Conservation (phyloP, 129 eudicot genomes). For the Heracleum sosnowskyi region DNA sequence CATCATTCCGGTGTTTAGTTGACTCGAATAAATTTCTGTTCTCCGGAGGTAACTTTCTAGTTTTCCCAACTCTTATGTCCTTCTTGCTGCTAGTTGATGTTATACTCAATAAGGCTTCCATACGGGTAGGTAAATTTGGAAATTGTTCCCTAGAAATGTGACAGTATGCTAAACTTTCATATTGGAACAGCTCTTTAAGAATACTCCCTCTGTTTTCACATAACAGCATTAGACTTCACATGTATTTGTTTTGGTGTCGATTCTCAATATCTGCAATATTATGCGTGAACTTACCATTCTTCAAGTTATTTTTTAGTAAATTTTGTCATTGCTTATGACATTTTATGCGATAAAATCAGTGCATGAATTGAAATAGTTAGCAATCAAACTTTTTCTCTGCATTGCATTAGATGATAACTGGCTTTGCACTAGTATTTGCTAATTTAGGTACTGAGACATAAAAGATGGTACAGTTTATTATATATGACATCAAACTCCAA, state of each 20-base stretch:
- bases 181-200: background rate
- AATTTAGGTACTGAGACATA: background rate
- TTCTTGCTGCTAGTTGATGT: no score
- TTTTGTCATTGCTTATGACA: background rate
- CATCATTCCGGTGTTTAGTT: slow-evolving; percentile 51
- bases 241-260: background rate
- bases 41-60: slow-evolving; percentile 38
- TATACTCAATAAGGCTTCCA: no score
- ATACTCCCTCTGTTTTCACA: background rate
- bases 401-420: background rate
- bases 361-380: background rate
- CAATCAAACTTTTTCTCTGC: background rate
- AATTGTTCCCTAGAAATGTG: background rate
- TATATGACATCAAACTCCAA: background rate
- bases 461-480: background rate
- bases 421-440: background rate
- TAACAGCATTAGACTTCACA: background rate
- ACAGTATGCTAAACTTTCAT: background rate
- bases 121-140: background rate
- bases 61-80: slow-evolving; percentile 8
- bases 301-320: background rate
- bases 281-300: background rate
- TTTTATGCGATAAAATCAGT: background rate
- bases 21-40: slow-evolving; percentile 28
- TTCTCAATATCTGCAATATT: background rate